Conservation (phyloP, 23 red algal genomes). For the Gracilaria gracilis region DNA sequence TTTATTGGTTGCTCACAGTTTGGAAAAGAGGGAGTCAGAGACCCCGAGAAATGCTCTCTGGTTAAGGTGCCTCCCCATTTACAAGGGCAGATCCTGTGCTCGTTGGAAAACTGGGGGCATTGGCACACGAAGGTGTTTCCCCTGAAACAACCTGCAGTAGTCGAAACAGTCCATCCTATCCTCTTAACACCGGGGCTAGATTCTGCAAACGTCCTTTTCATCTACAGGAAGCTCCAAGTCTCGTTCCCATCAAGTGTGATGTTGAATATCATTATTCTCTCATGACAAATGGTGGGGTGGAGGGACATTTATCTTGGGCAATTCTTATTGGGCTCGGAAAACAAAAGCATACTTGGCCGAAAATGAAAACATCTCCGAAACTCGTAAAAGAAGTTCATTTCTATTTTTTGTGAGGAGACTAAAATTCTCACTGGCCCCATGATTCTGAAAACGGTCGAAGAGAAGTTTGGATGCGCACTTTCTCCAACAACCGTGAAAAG, state of each 20-base stretch:
- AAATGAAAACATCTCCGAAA: neutral
- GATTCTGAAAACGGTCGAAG: neutral
- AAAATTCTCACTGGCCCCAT: neutral
- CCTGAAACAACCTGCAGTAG: neutral
- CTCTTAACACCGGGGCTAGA: neutral
- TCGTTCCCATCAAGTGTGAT: neutral
- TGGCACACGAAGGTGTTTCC: neutral
- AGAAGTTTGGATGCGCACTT: neutral
- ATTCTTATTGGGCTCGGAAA: neutral
- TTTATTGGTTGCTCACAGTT: neutral
- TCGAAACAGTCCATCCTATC: neutral
- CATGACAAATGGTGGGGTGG: neutral
- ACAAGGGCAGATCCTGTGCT: neutral
- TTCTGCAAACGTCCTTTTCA: neutral
- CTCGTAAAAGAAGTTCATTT: neutral
- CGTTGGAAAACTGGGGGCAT: no score
- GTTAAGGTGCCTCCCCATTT: neutral
- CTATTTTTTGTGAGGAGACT: neutral
- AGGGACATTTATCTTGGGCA: neutral
- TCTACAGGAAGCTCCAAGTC: neutral
- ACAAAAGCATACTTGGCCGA: neutral
- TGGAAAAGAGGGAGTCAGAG: neutral
- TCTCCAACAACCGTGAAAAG: neutral
- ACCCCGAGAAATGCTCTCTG: neutral
- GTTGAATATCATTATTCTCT: neutral